Evolutionary conservation across 2,329 filamentous ascomycete species (phyloP).

Genomic region (Aspergillus felis): DNA sequence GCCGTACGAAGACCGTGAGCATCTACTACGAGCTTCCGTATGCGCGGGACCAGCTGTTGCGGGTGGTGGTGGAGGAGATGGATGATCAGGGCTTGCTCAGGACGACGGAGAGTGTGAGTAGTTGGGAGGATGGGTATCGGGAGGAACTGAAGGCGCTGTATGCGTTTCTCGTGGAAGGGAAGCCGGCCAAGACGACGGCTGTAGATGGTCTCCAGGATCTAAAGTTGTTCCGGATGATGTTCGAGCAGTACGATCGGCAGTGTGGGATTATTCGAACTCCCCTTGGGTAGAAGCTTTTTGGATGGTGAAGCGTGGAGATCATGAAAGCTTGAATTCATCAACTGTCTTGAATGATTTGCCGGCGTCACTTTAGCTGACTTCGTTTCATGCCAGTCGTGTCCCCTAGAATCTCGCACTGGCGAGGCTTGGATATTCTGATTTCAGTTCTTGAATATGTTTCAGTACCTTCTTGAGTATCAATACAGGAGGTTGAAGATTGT

Average conservation of each 20-base stretch:
- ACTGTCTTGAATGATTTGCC: neutral
- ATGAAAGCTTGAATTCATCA: neutral
- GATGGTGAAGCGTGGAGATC: no score
- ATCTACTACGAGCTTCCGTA: slow-evolving; percentile 57
- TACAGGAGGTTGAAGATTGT: neutral
- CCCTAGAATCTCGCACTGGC: neutral
- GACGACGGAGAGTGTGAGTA: slow-evolving; percentile 28
- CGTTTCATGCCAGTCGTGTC: neutral
- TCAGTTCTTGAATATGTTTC: neutral
- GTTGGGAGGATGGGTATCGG: slow-evolving; percentile 36
- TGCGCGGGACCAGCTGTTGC: slow-evolving; percentile 53
- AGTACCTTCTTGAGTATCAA: neutral
- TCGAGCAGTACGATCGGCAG: slow-evolving; percentile 34
- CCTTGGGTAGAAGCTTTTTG: slow-evolving; percentile 19
- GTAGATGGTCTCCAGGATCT: slow-evolving; percentile 37
- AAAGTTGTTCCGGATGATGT: slow-evolving; percentile 31
- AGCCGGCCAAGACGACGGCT: slow-evolving; percentile 30
- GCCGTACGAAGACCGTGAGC: slow-evolving; percentile 50
- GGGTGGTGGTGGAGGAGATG: slow-evolving; percentile 38
- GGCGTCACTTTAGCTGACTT: neutral
- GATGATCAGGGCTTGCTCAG: slow-evolving; percentile 23
- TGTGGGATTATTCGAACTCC: slow-evolving; percentile 34
- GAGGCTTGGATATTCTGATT: neutral
- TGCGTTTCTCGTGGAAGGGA: slow-evolving; percentile 28
- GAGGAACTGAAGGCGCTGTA: slow-evolving; percentile 35